Conservation (phyloP, 1,139 yeast species). For the Chernovozyma sophiae-reginae region DNA sequence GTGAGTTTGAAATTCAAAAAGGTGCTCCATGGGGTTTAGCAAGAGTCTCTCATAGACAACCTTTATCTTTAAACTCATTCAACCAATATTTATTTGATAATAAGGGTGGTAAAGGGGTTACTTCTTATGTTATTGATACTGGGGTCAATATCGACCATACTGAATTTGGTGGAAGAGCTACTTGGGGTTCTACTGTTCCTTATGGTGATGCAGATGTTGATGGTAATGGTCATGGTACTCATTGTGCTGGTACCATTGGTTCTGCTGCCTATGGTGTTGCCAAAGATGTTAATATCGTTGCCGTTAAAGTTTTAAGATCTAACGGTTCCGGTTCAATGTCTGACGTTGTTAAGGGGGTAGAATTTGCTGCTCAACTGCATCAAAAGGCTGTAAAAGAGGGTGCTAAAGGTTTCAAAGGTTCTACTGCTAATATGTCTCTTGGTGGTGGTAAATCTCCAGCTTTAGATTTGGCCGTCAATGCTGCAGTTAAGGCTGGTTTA, state of each 20-base stretch:
- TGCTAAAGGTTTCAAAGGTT: constrained; percentile 71
- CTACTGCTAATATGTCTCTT: constrained; percentile 86
- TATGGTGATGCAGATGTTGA: constrained; percentile 76
- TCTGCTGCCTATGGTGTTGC: constrained; percentile 76
- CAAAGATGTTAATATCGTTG: constrained; percentile 68
- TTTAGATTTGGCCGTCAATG: constrained; percentile 76
- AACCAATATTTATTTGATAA: constrained; percentile 82
- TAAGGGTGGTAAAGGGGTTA: constrained; percentile 89
- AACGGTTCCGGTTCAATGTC: constrained; percentile 80
- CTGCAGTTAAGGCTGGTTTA: constrained; percentile 76
- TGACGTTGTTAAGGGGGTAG: constrained; percentile 79
- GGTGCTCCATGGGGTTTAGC: constrained; percentile 98
- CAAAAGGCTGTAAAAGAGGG: constrained; percentile 50
- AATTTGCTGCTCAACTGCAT: constrained; percentile 68
- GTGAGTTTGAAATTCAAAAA: constrained; percentile 61
- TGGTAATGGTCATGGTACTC: constrained; percentile 95
- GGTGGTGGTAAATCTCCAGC: constrained; percentile 87
- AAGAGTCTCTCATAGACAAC: constrained; percentile 83
- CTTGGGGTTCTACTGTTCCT: constrained; percentile 92
- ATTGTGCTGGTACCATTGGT: constrained; percentile 83
- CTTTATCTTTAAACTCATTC: constrained; percentile 70
- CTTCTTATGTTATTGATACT: constrained; percentile 89
- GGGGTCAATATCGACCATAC: constrained; percentile 79
- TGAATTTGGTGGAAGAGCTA: constrained; percentile 89
- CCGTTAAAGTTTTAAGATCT: constrained; percentile 72